Percentiles rank a stretch among this genome's conserved stretches.
Evolutionary conservation across 352 stramenopile species (phyloP).

Genomic region (Pythium aphanidermatum): DNA sequence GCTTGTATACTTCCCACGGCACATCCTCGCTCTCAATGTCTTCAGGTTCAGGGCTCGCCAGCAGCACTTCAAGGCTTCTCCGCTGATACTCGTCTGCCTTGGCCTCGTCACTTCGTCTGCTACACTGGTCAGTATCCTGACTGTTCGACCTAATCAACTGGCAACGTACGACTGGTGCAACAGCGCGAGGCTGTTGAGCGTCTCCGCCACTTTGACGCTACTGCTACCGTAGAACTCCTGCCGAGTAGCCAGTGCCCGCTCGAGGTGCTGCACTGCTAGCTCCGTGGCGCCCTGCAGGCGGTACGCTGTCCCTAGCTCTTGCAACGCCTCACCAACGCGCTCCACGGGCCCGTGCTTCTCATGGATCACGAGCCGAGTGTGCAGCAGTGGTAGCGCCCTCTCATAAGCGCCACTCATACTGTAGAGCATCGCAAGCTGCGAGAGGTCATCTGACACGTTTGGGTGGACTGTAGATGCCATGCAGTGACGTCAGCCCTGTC

Average conservation of each 20-base stretch:
- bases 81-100: constrained; percentile 43
- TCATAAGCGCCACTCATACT: constrained; percentile 65
- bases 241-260: constrained; percentile 40
- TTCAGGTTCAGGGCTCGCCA: constrained; percentile 46
- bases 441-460: constrained; percentile 53
- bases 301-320: constrained; percentile 65
- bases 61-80: constrained; percentile 48
- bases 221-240: constrained; percentile 41
- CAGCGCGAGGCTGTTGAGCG: constrained; percentile 70
- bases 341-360: constrained; percentile 74
- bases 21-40: constrained; percentile 74
- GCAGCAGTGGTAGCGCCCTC: constrained; percentile 59
- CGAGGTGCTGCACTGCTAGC: constrained; percentile 52
- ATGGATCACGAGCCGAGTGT: constrained; percentile 76
- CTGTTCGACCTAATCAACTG: no score
- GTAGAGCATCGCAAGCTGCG: constrained; percentile 58
- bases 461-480: constrained; percentile 30
- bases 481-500: neutral
- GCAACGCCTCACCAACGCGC: constrained; percentile 50
- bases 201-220: constrained; percentile 69
- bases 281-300: constrained; percentile 43
- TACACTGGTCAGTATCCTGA: no score
- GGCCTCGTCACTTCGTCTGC: constrained; percentile 30
- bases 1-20: constrained; percentile 77
- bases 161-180: constrained; percentile 41